Conservation (phyloP, 768 basidiomycete species). For the Kwoniella dejecticola region DNA sequence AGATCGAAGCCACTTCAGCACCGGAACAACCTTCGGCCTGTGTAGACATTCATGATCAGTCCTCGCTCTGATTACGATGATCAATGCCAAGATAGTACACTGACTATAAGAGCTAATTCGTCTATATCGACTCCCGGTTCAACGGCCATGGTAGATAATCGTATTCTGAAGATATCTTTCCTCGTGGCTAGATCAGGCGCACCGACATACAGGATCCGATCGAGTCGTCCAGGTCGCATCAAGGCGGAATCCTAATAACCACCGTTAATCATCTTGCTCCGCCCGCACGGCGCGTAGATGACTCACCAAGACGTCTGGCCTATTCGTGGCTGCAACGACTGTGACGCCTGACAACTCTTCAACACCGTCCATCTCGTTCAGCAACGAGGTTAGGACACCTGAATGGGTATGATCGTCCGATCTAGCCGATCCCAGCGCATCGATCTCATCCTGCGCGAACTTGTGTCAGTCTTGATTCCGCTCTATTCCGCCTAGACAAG, state of each 20-base stretch:
- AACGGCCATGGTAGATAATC: conserved; percentile 76
- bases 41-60: not conserved
- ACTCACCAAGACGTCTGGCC: conserved; percentile 86
- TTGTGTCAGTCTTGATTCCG: not conserved
- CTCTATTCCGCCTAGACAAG: not conserved
- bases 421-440: conserved; percentile 83
- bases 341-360: conserved; percentile 94
- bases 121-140: conserved; percentile 68
- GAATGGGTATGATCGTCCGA: conserved; percentile 62
- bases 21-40: conserved; percentile 96
- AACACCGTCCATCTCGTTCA: conserved; percentile 99
- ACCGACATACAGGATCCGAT: conserved; percentile 90
- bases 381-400: conserved; percentile 84
- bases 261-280: conserved; percentile 1
- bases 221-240: conserved; percentile 91
- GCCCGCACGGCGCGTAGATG: too few species aligned
- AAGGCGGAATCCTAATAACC: conserved; percentile 78
- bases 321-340: conserved; percentile 91
- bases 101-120: conserved; percentile 70
- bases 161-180: conserved; percentile 80
- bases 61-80: not conserved
- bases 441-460: conserved; percentile 82
- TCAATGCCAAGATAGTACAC: conserved; percentile 34
- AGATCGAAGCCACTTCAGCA: conserved; percentile 86
- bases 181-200: conserved; percentile 80